Percentiles rank a stretch among this genome's conserved stretches.
Conservation (phyloP, 257 asterid genomes). For the Solanum commersonii region DNA sequence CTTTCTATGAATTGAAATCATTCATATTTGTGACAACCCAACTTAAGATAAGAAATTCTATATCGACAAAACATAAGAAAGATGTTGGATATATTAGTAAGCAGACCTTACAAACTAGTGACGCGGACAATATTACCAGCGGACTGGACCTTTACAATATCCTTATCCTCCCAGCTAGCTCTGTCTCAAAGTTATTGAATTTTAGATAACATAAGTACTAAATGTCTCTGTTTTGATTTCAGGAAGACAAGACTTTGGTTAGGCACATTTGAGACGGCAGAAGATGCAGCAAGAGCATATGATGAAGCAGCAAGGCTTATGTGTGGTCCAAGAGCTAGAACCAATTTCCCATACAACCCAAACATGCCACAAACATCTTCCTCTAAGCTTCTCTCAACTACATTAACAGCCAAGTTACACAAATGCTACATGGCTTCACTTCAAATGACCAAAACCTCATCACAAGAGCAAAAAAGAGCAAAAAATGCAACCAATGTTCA, state of each 20-base stretch:
- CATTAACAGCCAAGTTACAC: slow-evolving; percentile 70
- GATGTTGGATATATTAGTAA: background rate
- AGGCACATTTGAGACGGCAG: slow-evolving; percentile 91
- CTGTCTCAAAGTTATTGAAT: background rate
- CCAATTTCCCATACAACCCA: slow-evolving; percentile 54
- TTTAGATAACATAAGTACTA: background rate
- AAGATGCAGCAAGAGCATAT: slow-evolving; percentile 86
- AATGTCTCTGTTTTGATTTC: background rate
- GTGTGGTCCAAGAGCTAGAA: slow-evolving; percentile 78
- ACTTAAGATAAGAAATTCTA: background rate
- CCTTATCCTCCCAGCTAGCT: background rate
- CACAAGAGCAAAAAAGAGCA: background rate
- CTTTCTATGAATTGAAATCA: background rate
- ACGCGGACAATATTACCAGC: background rate
- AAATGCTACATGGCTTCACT: slow-evolving; percentile 64
- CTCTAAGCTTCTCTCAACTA: slow-evolving; percentile 52
- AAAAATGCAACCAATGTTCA: background rate
- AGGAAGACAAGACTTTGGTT: slow-evolving; percentile 93
- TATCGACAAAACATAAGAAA: too few relatives aligned
- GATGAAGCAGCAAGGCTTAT: slow-evolving; percentile 84
- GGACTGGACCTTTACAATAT: background rate
- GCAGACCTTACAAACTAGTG: background rate
- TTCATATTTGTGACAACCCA: background rate
- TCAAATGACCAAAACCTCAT: slow-evolving; percentile 27
- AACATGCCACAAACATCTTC: slow-evolving; percentile 43